Evolutionary conservation across 768 basidiomycete species (phyloP), one percentile per base, ranked within the genome.

Genomic region (Leccinum disarticulatum): DNA sequence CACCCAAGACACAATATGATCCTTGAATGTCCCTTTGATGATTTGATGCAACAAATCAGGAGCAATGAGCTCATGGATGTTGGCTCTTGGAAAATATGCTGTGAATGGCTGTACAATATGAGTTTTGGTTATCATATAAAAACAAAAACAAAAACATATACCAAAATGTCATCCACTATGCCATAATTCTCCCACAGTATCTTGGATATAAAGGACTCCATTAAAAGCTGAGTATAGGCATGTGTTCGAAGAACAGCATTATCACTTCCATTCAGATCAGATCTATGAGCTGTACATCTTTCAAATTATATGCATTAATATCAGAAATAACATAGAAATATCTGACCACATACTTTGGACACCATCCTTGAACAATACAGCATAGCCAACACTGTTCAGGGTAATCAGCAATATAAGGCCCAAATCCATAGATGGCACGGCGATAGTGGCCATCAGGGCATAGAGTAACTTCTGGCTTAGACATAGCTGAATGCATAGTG

Each of bases 391-490:
- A 72, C 53, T 79, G 77, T 56, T 80, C 76, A 0, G 73, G 76
- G 51, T 80, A 79, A 53, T 80, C 74, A 0, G 76, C 75, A 61
- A 80, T 78, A 41, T 77, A 77, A 2, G 76, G 71, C 0, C 76
- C 76, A 9, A 80, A 52, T 1, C 71, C 70, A 63, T 71, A 79
- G 2, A 61, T 47, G 4, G 55, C 41, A 9, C 14, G 31, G 28
- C 27, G 35, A 14, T 41, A 52, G 35, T 31, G 68, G 0, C 72
- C 69, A 64, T 79, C 75, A 1, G 61, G 2, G 5, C 49, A 50
- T 1, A 22, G 1, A 7, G 47, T 48, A 4, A 48, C 25, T 13
- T 48, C 22, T 27, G 25, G 47, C 25, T 48, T 48, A 3, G n/a
- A 48, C 47, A 48, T 48, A 4, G 47, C 47, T 48, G n/a, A 5